These are phyloP conservation scores for Arabidopsis arenosa DNA, from an alignment of 345 rosid species.

Conservation along the genomic window DNA sequence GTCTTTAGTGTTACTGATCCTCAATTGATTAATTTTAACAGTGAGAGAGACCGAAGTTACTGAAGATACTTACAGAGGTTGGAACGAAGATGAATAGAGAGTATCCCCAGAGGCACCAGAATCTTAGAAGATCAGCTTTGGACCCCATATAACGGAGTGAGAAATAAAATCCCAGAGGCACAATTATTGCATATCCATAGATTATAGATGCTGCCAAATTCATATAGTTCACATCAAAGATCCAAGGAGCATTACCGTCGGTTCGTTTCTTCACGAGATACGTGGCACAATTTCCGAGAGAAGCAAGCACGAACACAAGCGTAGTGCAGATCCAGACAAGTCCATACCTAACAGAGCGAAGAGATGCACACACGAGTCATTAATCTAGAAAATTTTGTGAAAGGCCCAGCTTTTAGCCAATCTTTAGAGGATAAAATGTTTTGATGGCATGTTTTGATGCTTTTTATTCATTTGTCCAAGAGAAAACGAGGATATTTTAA, in stretches of 20 bases:
- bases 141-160: constrained; percentile 81
- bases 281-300: constrained; percentile 88
- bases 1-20: constrained; percentile 1
- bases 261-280: constrained; percentile 71
- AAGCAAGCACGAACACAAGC: constrained; percentile 75
- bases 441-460: constrained; percentile 17
- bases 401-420: constrained; percentile 17
- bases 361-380: constrained; percentile 21
- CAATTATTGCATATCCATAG: constrained; percentile 76
- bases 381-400: constrained; percentile 10
- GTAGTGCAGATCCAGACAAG: constrained; percentile 93
- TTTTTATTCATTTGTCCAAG: constrained; percentile 1
- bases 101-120: constrained; percentile 99
- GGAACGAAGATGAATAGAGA: constrained; percentile 77
- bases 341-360: constrained; percentile 70
- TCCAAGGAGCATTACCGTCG: constrained; percentile 65
- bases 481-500: neutral
- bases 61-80: constrained; percentile 66
- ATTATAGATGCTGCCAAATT: constrained; percentile 68
- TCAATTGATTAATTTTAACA: neutral
- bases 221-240: constrained; percentile 82
- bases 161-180: constrained; percentile 88
- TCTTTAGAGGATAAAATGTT: constrained; percentile 14
- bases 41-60: constrained; percentile 14
- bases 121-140: constrained; percentile 72